Evolutionary conservation across 345 rosid species (phyloP), one percentile per base, ranked within the genome.

Genomic region (Limnanthes douglasii): DNA sequence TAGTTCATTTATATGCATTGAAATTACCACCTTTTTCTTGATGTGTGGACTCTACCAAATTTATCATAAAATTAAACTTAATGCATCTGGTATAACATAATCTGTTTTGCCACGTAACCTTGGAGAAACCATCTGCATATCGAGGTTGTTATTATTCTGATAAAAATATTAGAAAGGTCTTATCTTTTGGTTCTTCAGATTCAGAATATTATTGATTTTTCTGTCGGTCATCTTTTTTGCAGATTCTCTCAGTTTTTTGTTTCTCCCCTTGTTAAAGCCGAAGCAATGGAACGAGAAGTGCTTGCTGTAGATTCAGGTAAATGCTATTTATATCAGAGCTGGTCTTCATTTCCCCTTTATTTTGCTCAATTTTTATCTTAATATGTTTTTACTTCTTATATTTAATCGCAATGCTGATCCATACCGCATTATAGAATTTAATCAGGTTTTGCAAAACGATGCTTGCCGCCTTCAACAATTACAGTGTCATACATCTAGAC

Each of bases 171-270:
- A n/a, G n/a, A n/a, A n/a, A 44, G 21, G 22, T 28, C 23, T 36
- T 8, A 13, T 18, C 21, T 29, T 21, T 21, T 35, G 30, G 2
- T 11, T 28, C 21, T 37, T 15, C 28, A 12, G 18, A 13, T 35
- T 38, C 19, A 43, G 26, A 21, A 30, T 11, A 41, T 24, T 24
- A 31, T 57, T 33, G 50, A 53, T 42, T 24, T 50, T 14, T 13
- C 47, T 33, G 26, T 46, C 19, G 30, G 45, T 32, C 34, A 41
- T 31, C 43, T 59, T 57, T 17, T 49, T 54, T 11, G 37, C 77
- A 90, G 98, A 62, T 90, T 90, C 65, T 90, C 98, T 43, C 94
- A 90, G 60, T 90, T 90, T 70, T 90, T 90, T 55, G 61, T 90
- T 63, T 75, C 96, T n/a, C 98, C 98, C 32, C 86, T 90, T 21